Percentiles rank a stretch among this genome's conserved stretches.
phyloP scores from a whole-genome alignment of 768 basidiomycete genomes.

The Lactifluus subvellereus region DNA sequence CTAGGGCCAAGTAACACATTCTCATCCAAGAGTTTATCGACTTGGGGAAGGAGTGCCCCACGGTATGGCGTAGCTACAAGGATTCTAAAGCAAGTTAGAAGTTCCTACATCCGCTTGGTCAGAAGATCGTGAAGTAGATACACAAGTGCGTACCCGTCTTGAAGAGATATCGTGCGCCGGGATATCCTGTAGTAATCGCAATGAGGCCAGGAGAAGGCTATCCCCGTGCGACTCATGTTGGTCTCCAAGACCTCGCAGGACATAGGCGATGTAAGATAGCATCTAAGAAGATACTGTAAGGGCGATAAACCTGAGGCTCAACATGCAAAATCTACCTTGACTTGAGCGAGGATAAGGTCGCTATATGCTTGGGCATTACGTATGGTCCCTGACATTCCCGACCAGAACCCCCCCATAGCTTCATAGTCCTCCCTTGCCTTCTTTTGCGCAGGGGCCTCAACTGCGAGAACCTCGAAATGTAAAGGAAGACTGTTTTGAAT shows the following conservation, averaged over 20 bases:
- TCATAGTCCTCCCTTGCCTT: conserved; percentile 72
- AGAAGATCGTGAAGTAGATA: neutral
- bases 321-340: conserved; percentile 55
- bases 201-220: conserved; percentile 66
- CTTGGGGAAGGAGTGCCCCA: conserved; percentile 68
- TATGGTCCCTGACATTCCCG: conserved; percentile 74
- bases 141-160: conserved; percentile 57
- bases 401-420: conserved; percentile 76
- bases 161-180: conserved; percentile 78
- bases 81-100: conserved; percentile 90
- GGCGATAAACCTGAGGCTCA: neutral
- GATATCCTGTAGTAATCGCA: conserved; percentile 91
- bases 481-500: conserved; percentile 67
- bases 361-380: conserved; percentile 67
- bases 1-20: conserved; percentile 81
- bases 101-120: conserved; percentile 50
- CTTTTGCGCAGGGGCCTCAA: conserved; percentile 78
- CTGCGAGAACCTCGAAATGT: conserved; percentile 71
- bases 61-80: conserved; percentile 75
- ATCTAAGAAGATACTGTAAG: conserved; percentile 45
- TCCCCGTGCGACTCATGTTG: conserved; percentile 74
- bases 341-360: conserved; percentile 83
- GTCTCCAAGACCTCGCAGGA: conserved; percentile 62
- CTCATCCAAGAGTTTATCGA: conserved; percentile 90
- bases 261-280: conserved; percentile 87